phyloP scores from a whole-genome alignment of 768 basidiomycete species.

The Pleurotus tuber-regium region DNA sequence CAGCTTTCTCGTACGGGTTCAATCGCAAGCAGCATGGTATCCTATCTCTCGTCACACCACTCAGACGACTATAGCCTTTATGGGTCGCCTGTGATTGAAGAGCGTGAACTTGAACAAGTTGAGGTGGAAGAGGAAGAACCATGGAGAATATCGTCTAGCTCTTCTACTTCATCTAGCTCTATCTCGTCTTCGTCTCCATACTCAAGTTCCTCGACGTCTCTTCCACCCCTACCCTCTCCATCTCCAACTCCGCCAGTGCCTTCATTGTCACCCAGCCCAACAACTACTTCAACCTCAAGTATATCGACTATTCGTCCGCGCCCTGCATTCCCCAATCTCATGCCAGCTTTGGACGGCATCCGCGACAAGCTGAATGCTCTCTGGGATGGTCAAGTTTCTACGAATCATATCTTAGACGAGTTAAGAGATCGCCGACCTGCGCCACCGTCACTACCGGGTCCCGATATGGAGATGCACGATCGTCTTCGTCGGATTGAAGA shows the following conservation, averaged over 20 bases:
- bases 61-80: conserved; percentile 60
- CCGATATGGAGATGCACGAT: conserved; percentile 36
- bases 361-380: conserved; percentile 58
- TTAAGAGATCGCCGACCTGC: conserved; percentile 45
- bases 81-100: background rate
- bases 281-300: conserved; percentile 28
- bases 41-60: conserved; percentile 58
- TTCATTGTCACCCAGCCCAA: conserved; percentile 35
- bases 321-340: conserved; percentile 40
- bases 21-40: conserved; percentile 38
- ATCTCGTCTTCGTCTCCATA: conserved; percentile 32
- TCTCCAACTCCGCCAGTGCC: conserved; percentile 29
- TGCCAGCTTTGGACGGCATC: conserved; percentile 54
- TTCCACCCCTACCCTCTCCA: conserved; percentile 29
- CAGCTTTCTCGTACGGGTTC: conserved; percentile 32
- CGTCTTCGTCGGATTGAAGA: conserved; percentile 46
- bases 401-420: conserved; percentile 61
- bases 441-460: conserved; percentile 24
- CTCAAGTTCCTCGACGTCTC: conserved; percentile 22
- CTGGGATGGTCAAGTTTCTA: conserved; percentile 57
- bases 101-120: conserved; percentile 1
- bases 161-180: conserved; percentile 11
- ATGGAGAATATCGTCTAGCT: conserved; percentile 14
- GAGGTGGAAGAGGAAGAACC: background rate
- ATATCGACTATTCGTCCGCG: conserved; percentile 30